phyloP scores from a whole-genome alignment of 73 alveolate species.

The Stentor coeruleus region DNA sequence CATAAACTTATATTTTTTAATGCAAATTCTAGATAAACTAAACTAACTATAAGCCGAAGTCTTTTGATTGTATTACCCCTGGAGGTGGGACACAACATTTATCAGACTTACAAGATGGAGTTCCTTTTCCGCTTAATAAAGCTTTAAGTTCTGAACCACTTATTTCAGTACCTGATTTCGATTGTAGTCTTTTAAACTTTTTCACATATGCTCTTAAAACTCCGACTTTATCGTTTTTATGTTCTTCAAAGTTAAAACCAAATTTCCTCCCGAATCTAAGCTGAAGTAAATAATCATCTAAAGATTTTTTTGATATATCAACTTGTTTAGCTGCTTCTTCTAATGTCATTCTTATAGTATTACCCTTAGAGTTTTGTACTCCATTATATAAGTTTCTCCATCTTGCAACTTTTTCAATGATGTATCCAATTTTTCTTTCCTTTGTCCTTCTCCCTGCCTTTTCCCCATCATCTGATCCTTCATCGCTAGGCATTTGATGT shows the following conservation, averaged over 20 bases:
- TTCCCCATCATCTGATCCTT: slow-evolving; percentile 27
- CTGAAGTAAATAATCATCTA: slow-evolving; percentile 83
- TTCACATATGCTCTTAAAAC: slow-evolving; percentile 87
- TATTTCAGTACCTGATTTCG: background rate
- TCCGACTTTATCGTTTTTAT: slow-evolving; percentile 94
- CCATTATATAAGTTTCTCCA: slow-evolving; percentile 98
- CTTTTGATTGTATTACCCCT: background rate
- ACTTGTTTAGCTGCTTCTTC: slow-evolving; percentile 94
- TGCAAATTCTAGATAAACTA: too few species aligned
- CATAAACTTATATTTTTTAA: too few species aligned
- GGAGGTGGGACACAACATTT: slow-evolving; percentile 27
- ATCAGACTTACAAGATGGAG: slow-evolving; percentile 9
- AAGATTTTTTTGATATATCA: slow-evolving; percentile 81
- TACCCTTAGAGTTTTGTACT: slow-evolving; percentile 62
- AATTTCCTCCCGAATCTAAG: slow-evolving; percentile 78
- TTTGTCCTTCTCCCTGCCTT: slow-evolving; percentile 70
- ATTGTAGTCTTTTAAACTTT: slow-evolving; percentile 50
- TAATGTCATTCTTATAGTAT: slow-evolving; percentile 54
- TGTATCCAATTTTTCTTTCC: slow-evolving; percentile 96
- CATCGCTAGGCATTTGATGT: background rate
- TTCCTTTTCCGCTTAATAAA: background rate
- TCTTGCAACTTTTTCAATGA: slow-evolving; percentile 90
- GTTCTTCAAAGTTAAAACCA: slow-evolving; percentile 95
- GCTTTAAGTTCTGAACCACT: background rate
- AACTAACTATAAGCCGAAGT: background rate